phyloP scores from a whole-genome alignment of 495 filamentous ascomycete species.

The Podospora pseudocomata region DNA sequence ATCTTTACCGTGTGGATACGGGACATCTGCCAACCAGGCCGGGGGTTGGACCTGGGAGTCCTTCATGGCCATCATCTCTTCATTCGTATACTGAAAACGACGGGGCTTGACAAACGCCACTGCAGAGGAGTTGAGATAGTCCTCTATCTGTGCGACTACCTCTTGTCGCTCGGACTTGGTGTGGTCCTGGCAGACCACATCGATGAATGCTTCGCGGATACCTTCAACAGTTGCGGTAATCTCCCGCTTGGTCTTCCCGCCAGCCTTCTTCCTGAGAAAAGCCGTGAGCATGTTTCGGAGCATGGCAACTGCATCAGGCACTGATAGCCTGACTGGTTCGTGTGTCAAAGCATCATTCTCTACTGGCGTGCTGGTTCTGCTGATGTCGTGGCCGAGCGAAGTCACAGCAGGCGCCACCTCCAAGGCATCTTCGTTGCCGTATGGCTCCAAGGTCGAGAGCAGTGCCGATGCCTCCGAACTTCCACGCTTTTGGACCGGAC shows the following conservation, averaged over 20 bases:
- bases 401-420: background rate
- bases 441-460: constrained; percentile 7
- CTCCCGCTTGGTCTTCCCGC: background rate
- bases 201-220: background rate
- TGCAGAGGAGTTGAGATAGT: background rate
- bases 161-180: background rate
- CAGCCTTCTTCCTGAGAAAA: background rate
- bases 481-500: background rate
- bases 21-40: background rate
- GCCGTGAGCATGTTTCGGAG: background rate
- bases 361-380: background rate
- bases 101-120: no score
- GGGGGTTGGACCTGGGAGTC: constrained; percentile 1
- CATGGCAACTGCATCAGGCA: background rate
- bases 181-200: background rate
- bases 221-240: background rate
- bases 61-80: constrained; percentile 5
- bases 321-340: background rate
- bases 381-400: background rate
- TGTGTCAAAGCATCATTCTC: background rate
- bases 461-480: constrained; percentile 1
- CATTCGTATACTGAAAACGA: constrained; percentile 8
- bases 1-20: background rate
- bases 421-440: background rate
- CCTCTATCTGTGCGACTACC: background rate